Percentiles rank a stretch among this genome's conserved stretches.
Evolutionary conservation across 2,329 filamentous ascomycete species (phyloP).

Genomic region (Calcarisporium arbuscula): DNA sequence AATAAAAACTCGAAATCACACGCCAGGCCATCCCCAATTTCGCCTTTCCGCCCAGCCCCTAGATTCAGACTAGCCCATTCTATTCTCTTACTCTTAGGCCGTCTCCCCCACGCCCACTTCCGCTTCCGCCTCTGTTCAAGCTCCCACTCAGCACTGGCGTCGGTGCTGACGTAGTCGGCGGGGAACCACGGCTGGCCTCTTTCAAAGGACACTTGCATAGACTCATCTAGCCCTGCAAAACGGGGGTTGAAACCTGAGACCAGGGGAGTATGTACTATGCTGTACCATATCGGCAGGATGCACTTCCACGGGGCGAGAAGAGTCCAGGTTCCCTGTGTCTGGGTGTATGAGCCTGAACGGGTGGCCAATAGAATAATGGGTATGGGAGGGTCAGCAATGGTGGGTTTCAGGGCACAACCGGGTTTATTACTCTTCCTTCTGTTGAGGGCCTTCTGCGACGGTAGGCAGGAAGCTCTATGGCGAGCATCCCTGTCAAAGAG

Average conservation of each 20-base stretch:
- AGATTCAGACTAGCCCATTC: conserved; percentile 71
- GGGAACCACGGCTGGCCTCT: conserved; percentile 76
- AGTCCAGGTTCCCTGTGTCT: conserved; percentile 68
- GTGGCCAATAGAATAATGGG: conserved; percentile 67
- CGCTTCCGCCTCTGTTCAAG: conserved; percentile 60
- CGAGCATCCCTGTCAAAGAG: conserved; percentile 67
- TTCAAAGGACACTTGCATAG: conserved; percentile 77
- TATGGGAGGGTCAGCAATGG: conserved; percentile 63
- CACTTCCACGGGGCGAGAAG: conserved; percentile 87
- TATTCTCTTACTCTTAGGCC: conserved; percentile 74
- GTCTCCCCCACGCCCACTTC: conserved; percentile 69
- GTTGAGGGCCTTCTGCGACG: conserved; percentile 77
- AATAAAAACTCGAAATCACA: conserved; percentile 79
- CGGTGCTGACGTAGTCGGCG: conserved; percentile 72
- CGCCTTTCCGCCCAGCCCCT: conserved; percentile 68
- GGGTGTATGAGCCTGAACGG: conserved; percentile 38
- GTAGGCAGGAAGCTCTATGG: conserved; percentile 56
- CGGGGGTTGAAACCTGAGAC: conserved; percentile 73
- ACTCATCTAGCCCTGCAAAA: conserved; percentile 76
- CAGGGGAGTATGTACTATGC: conserved; percentile 73
- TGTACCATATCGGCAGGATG: conserved; percentile 79
- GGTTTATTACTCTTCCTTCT: conserved; percentile 61
- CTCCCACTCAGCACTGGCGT: conserved; percentile 75
- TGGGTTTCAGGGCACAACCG: conserved; percentile 54
- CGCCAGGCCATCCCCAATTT: conserved; percentile 73